Conservation (phyloP, 768 basidiomycete species). For the Agrocybe pediades region DNA sequence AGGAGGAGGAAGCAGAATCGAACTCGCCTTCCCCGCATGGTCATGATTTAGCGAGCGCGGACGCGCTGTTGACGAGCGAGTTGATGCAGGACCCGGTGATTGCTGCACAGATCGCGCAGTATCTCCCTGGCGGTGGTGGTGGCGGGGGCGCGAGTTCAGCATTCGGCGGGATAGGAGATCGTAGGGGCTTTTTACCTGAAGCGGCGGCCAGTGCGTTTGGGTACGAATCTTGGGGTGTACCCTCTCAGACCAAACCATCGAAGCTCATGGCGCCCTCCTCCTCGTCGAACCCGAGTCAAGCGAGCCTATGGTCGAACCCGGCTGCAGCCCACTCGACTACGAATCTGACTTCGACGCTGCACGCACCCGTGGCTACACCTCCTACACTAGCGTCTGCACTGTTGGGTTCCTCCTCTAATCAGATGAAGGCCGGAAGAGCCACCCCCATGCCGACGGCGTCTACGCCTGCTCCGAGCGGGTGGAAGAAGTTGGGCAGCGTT, state of each 20-base stretch:
- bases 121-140: not conserved
- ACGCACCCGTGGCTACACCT: not conserved
- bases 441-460: constrained; percentile 4
- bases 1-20: not conserved
- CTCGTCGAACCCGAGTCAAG: not conserved
- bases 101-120: constrained; percentile 14
- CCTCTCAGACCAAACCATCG: not conserved
- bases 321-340: not conserved
- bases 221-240: not conserved
- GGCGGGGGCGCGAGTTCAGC: not conserved
- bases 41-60: not conserved
- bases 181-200: not conserved
- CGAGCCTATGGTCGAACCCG: not conserved
- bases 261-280: not conserved
- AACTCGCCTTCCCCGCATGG: not conserved
- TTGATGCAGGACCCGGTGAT: constrained; percentile 13
- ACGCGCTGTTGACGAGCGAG: constrained; percentile 10
- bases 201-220: not conserved
- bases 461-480: not conserved
- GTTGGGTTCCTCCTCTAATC: not conserved
- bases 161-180: not conserved
- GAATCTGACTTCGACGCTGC: not conserved
- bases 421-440: not conserved
- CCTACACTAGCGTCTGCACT: not conserved
- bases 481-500: not conserved